These are phyloP conservation scores for Exophiala calicioides DNA, from an alignment of 2,329 filamentous ascomycete species.

Conservation along the genomic window DNA sequence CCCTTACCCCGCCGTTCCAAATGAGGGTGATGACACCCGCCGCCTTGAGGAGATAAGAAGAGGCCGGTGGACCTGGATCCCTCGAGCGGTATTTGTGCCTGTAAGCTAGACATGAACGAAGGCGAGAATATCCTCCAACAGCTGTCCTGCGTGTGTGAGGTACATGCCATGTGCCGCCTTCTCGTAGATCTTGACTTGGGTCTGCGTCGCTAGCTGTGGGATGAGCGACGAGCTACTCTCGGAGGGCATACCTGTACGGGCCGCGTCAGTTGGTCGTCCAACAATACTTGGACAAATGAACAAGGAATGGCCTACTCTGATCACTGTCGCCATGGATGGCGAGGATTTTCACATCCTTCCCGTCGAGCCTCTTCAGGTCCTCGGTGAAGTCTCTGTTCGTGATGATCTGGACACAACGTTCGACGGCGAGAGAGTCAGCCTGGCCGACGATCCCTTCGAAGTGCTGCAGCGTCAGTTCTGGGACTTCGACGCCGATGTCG, in stretches of 20 bases:
- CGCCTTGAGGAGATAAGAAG: too few relatives aligned
- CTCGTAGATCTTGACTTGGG: slow-evolving; percentile 34
- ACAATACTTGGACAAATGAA: not conserved
- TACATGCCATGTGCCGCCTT: slow-evolving; percentile 35
- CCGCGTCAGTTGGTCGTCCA: not conserved
- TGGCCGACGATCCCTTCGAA: slow-evolving; percentile 31
- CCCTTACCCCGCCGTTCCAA: too few relatives aligned
- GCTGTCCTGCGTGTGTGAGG: slow-evolving; percentile 22
- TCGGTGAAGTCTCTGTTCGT: slow-evolving; percentile 32
- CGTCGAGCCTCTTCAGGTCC: slow-evolving; percentile 25
- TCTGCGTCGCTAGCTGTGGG: slow-evolving; percentile 29
- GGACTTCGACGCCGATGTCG: slow-evolving; percentile 26
- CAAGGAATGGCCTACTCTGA: slow-evolving; percentile 23
- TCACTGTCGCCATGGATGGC: slow-evolving; percentile 36
- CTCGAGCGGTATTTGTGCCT: too few relatives aligned
- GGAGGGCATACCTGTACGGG: slow-evolving; percentile 29
- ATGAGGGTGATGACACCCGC: too few relatives aligned
- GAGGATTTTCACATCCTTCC: slow-evolving; percentile 28
- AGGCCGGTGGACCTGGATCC: too few relatives aligned
- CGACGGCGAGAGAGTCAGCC: slow-evolving; percentile 34
- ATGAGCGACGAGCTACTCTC: slow-evolving; percentile 31
- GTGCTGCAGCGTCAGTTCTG: slow-evolving; percentile 25
- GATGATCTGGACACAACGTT: slow-evolving; percentile 35
- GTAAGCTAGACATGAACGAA: slow-evolving; percentile 26
- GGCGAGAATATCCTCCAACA: slow-evolving; percentile 28